phyloP scores from a whole-genome alignment of 441 rosid genomes.

The Brassica balearica region DNA sequence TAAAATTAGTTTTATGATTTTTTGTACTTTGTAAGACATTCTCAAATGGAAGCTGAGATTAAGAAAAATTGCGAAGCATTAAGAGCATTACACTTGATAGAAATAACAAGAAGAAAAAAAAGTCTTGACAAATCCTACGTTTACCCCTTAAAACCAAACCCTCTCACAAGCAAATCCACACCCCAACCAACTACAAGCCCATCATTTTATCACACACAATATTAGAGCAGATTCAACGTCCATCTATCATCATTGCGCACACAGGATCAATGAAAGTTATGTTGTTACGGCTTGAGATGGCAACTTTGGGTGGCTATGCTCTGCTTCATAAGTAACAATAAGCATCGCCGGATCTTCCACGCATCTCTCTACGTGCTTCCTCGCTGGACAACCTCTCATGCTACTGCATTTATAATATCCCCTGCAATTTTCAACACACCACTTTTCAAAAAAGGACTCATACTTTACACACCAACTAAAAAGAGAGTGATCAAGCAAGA shows the following conservation, averaged over 20 bases:
- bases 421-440: slow-evolving; percentile 51
- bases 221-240: slow-evolving; percentile 20
- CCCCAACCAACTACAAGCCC: not conserved
- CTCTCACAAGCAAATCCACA: not conserved
- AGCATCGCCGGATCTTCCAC: slow-evolving; percentile 94
- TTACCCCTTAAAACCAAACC: slow-evolving; percentile 9
- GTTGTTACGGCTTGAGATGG: slow-evolving; percentile 67
- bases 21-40: not conserved
- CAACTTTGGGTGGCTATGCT: slow-evolving; percentile 83
- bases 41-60: slow-evolving; percentile 3
- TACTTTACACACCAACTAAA: not conserved
- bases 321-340: slow-evolving; percentile 92
- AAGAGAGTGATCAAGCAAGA: not conserved
- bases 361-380: slow-evolving; percentile 98
- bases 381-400: slow-evolving; percentile 98
- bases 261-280: slow-evolving; percentile 30
- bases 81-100: slow-evolving; percentile 29
- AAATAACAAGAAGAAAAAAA: not conserved
- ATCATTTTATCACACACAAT: slow-evolving; percentile 28
- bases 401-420: slow-evolving; percentile 99
- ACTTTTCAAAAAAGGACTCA: slow-evolving; percentile 6
- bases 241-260: not conserved
- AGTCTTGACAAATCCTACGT: slow-evolving; percentile 30
- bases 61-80: not conserved
- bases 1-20: not conserved